These are phyloP conservation scores for Carpinus fangiana DNA, from an alignment of 306 rosid species.

Conservation along the genomic window DNA sequence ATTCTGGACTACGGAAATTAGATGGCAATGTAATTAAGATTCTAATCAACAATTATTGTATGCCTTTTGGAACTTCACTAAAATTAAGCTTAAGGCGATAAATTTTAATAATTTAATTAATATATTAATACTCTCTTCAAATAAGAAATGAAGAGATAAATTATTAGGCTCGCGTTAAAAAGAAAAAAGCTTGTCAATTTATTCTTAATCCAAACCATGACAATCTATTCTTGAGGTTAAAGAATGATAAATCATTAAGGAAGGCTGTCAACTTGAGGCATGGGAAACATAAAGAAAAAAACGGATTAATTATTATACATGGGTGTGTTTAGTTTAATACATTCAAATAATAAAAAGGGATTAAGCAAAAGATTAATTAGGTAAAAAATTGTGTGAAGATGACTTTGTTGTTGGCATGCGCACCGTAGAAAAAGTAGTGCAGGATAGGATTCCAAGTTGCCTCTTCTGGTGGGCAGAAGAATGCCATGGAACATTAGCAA, in stretches of 20 bases:
- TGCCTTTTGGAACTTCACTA: conserved; percentile 7
- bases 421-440: not conserved
- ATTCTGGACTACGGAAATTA: not conserved
- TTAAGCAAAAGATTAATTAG: not conserved
- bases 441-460: not conserved
- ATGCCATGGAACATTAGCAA: conserved; percentile 21
- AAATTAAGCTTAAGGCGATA: too few species aligned
- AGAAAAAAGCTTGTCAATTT: too few species aligned
- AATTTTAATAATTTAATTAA: too few species aligned
- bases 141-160: too few species aligned
- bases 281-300: too few species aligned
- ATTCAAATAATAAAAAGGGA: not conserved
- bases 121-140: too few species aligned
- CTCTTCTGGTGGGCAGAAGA: conserved; percentile 15
- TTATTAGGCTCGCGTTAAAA: too few species aligned
- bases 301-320: too few species aligned
- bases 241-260: not conserved
- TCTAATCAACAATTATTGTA: not conserved
- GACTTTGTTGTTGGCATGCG: conserved; percentile 6
- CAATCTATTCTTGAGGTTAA: not conserved
- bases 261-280: not conserved
- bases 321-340: too few species aligned
- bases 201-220: not conserved
- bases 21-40: not conserved
- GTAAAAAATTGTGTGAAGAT: not conserved